Evolutionary conservation across 805 yeast genomes (phyloP), one percentile per base, ranked within the genome.

Genomic region (Ogataea dorogensis): DNA sequence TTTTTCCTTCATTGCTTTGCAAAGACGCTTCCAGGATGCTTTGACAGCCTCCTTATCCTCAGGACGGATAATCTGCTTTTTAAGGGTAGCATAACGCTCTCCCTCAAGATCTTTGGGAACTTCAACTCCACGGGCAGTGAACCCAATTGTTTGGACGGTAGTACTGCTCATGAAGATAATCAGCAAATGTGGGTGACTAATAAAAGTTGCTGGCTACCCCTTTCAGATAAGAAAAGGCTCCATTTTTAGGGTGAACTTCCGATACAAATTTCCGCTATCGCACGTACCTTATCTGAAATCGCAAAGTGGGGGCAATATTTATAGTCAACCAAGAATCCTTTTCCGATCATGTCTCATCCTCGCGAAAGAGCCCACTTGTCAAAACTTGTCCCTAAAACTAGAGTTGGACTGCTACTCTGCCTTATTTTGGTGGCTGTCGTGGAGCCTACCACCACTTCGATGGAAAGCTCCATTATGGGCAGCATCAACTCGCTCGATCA

Each of bases 1-100:
- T 38, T 54, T 51, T 7, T 40, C 34, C n/a, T 53, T 54, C 22
- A 62, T 32, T 2, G 50, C 54, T 16, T 32, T 38, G 15, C 57
- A 46, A 15, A 60, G 39, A 25, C 65, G 43, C 19, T 54, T 44
- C 64, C 65, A 62, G 17, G 57, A 50, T 3, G 42, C 53, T 16
- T 53, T 54, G 10, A 58, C 61, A 19, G 49, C 50, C 14, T 53
- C 49, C 34, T 44, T 36, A 29, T 58, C 33, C 33, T 59, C 61
- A 2, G 61, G 59, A 24, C 47, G 50, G 29, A 44, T 38, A 11
- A 50, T 43, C 11, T 19, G 28, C 18, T 43, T 37, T 31, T 59
- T 59, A 11, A 43, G 28, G 15, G 30, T 18, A 7, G 22, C 15
- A 20, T 38, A 44, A 31, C 46, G 31, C 9, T 34, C 43, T 19